These are phyloP conservation scores for Artemisia annua DNA, from an alignment of 129 eudicot species.

Conservation along the genomic window DNA sequence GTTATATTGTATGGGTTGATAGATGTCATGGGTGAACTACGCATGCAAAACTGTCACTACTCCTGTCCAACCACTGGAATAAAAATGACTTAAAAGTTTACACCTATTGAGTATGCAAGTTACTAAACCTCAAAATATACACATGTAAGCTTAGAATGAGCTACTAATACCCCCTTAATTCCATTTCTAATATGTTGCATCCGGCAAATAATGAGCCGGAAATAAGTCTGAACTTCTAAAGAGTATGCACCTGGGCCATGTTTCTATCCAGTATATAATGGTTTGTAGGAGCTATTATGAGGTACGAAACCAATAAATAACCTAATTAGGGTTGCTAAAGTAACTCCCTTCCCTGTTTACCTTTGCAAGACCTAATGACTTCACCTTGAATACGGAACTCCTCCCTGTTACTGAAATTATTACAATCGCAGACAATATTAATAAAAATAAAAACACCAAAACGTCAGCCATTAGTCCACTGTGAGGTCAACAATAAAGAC, in stretches of 20 bases:
- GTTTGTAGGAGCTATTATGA: neutral
- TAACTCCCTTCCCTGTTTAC: neutral
- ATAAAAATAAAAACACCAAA: conserved; percentile 1
- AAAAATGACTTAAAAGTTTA: neutral
- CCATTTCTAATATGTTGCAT: neutral
- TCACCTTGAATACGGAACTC: neutral
- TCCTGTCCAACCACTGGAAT: neutral
- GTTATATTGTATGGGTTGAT: neutral
- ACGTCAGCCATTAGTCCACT: conserved; percentile 6
- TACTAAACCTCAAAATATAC: neutral
- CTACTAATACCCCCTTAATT: too few species aligned
- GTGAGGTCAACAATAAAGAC: neutral
- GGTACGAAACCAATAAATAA: neutral
- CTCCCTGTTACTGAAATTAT: conserved; percentile 19
- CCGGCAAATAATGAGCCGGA: neutral
- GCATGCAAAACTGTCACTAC: neutral
- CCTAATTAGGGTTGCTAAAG: neutral
- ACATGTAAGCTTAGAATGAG: too few species aligned
- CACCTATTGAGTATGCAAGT: neutral
- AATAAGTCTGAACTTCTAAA: neutral
- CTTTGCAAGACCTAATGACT: neutral
- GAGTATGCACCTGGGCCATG: neutral
- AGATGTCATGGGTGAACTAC: neutral
- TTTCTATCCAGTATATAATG: neutral
- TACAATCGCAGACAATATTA: neutral